Evolutionary conservation across 2,329 filamentous ascomycete species (phyloP).

Genomic region (Pyrenochaeta sp.): DNA sequence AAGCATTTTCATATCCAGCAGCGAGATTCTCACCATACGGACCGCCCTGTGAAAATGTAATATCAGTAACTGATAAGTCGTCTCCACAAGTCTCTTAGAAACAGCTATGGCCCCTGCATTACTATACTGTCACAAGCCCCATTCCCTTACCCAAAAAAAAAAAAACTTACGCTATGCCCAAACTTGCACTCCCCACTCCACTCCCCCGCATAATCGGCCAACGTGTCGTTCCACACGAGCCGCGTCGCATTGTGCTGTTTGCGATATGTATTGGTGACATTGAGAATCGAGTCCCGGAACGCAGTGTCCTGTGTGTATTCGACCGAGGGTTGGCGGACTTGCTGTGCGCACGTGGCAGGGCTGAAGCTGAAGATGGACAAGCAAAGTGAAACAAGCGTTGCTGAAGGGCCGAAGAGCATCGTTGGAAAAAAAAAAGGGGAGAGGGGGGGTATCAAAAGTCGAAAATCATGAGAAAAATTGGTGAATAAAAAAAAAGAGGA

Average conservation of each 20-base stretch:
- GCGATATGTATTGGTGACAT: slow-evolving; percentile 73
- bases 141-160: neutral
- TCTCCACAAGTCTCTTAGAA: no score
- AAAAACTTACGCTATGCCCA: slow-evolving; percentile 58
- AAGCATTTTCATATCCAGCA: slow-evolving; percentile 69
- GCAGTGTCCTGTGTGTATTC: slow-evolving; percentile 52
- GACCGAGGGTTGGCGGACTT: neutral
- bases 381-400: neutral
- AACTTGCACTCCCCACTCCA: slow-evolving; percentile 62
- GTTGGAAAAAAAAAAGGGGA: no score
- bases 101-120: no score
- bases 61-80: no score
- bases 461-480: no score
- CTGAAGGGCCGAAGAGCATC: neutral
- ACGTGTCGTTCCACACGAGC: slow-evolving; percentile 71
- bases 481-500: no score
- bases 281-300: slow-evolving; percentile 65
- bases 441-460: no score
- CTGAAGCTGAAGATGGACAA: neutral
- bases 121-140: no score
- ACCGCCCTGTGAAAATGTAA: slow-evolving; percentile 60
- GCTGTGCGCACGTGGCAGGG: slow-evolving; percentile 1
- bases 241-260: slow-evolving; percentile 66
- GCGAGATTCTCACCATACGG: slow-evolving; percentile 80
- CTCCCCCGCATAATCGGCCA: slow-evolving; percentile 62